A percentile compares a stretch with the other conserved stretches of the same genome.
Conservation (phyloP, 208 protist species). For the Trypanosoma scelopori region DNA sequence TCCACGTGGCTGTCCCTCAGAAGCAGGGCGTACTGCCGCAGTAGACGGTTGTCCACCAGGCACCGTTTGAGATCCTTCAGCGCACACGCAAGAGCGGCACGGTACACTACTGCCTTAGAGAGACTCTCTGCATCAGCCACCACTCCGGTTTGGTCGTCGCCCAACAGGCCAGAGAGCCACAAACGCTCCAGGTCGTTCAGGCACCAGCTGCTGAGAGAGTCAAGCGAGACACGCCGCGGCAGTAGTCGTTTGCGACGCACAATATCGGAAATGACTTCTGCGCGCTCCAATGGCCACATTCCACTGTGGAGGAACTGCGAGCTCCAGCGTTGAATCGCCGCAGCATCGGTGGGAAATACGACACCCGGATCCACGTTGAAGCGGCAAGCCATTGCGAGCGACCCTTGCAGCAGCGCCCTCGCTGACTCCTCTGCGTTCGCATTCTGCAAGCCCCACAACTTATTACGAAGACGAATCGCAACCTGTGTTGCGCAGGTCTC, state of each 20-base stretch:
- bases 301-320: conserved; percentile 30
- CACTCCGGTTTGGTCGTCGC: not conserved
- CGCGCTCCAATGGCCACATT: conserved; percentile 35
- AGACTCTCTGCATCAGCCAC: not conserved
- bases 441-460: conserved; percentile 20
- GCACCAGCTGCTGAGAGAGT: conserved; percentile 57
- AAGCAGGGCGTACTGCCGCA: conserved; percentile 59
- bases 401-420: not conserved
- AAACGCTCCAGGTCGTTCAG: conserved; percentile 57
- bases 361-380: conserved; percentile 59
- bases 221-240: conserved; percentile 51
- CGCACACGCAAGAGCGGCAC: conserved; percentile 29
- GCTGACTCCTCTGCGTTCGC: not conserved
- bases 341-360: conserved; percentile 57
- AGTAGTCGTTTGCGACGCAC: conserved; percentile 36
- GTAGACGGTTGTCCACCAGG: conserved; percentile 61
- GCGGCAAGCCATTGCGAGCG: conserved; percentile 29
- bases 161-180: conserved; percentile 41
- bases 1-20: conserved; percentile 49
- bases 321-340: conserved; percentile 51
- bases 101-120: conserved; percentile 5
- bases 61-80: conserved; percentile 63
- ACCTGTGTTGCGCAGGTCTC: conserved; percentile 74
- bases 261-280: conserved; percentile 26
- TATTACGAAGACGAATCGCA: conserved; percentile 41